Evolutionary conservation across 192 early-diverging fungal species (phyloP), one percentile per base, ranked within the genome.

Genomic region (Backusella liffmaniae): DNA sequence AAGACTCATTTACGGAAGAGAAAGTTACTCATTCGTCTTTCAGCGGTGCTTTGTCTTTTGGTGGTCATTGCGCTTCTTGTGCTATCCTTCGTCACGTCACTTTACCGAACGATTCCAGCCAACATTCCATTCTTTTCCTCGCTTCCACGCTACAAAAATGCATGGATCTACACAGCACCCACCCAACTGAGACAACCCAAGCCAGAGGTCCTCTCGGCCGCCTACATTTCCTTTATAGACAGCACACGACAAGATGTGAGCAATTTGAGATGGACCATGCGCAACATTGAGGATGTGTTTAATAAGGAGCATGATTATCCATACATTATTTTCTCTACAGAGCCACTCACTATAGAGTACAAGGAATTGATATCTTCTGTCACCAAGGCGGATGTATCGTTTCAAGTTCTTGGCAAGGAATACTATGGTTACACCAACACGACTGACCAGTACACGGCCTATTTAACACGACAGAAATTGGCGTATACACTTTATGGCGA

Each of bases 281-380:
- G 73, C 18, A 74, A 78, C 69, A 59, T 83, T 21, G 79, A 83
- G 46, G 82, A 83, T 67, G 35, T n/a, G 2, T 83, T 83, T 62
- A 79, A 80, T 39, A 46, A 53, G 16, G 36, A 70, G 18, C 35
- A 75, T 29, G 30, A 70, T 8, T 83, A 83, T 26, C 82, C 82
- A 15, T 80, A 80, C 39, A 80, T 83, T 66, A 74, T 83, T 21
- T 80, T 83, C 62, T 72, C 75, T 0, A 51, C 75, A 46, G 69
- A 77, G 26, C 70, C 75, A 10, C 70, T 79, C 2, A 74, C 68
- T 4, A 67, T 34, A 8, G 82, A 83, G 51, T 83, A 72, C 65
- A 83, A 78, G 49, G 77, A 79, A 62, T 70, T 80, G 12, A 65
- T 76, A 0, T 30, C 35, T 15, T 76, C 78, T 13, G 34, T 77